Conservation (phyloP, 352 stramenopile genomes). For the Poterioochromonas sp. region DNA sequence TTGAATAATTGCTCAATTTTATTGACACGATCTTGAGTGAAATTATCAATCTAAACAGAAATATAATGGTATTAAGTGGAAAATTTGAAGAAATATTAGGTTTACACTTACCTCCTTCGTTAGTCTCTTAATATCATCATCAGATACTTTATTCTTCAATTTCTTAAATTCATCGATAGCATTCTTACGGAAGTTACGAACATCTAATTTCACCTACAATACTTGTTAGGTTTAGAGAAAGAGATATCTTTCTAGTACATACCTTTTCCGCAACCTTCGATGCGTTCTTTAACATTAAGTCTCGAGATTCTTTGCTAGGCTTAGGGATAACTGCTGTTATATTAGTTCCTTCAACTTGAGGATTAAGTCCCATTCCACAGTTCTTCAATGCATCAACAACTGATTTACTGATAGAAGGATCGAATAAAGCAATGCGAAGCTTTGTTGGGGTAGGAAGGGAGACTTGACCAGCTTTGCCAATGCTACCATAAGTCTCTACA, state of each 20-base stretch:
- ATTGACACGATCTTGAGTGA: neutral
- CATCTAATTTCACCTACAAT: neutral
- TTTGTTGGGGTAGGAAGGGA: neutral
- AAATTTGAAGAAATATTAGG: neutral
- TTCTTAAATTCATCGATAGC: neutral
- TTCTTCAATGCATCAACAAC: neutral
- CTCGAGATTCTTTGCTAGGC: neutral
- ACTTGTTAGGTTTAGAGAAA: neutral
- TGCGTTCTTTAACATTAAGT: neutral
- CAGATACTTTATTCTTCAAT: neutral
- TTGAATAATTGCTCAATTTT: neutral
- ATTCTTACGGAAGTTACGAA: constrained; percentile 4
- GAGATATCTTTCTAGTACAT: neutral
- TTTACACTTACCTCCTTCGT: neutral
- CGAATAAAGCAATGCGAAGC: neutral
- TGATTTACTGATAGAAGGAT: neutral
- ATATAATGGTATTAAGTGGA: neutral
- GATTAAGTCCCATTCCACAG: neutral
- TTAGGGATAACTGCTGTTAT: neutral
- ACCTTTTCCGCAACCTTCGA: neutral
- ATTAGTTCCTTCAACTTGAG: neutral
- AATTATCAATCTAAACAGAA: neutral
- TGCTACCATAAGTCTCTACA: neutral
- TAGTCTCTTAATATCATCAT: neutral
- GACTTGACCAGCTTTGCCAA: constrained; percentile 4